A percentile compares a stretch with the other conserved stretches of the same genome.
Conservation (phyloP, 371 early-diverging fungal genomes). For the Choanephora cucurbitarum region DNA sequence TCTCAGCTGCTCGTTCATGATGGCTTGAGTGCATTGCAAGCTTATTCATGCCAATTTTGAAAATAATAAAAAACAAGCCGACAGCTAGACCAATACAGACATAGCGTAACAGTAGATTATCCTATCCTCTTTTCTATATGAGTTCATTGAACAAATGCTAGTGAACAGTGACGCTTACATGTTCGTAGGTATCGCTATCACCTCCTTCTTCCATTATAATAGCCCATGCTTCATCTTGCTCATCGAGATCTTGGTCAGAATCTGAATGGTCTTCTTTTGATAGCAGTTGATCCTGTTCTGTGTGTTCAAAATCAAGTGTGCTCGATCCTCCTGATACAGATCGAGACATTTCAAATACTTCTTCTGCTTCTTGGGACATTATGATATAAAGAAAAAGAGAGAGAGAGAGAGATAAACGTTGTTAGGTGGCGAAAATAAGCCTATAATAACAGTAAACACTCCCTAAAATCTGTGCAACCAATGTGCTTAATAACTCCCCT, state of each 20-base stretch:
- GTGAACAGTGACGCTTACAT: neutral
- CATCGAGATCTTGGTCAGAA: constrained; percentile 5
- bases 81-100: constrained; percentile 21
- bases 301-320: constrained; percentile 11
- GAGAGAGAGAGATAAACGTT: neutral
- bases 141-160: neutral
- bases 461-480: too few relatives aligned
- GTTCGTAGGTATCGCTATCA: constrained; percentile 6
- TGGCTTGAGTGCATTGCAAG: constrained; percentile 16
- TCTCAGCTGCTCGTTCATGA: constrained; percentile 21
- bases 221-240: constrained; percentile 23
- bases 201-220: constrained; percentile 18
- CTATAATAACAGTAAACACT: too few relatives aligned
- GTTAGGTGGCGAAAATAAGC: too few relatives aligned
- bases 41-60: constrained; percentile 23
- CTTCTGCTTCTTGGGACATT: constrained; percentile 18
- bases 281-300: constrained; percentile 22
- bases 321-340: constrained; percentile 15
- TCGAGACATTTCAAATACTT: constrained; percentile 21
- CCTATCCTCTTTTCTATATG: constrained; percentile 8
- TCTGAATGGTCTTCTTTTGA: constrained; percentile 22
- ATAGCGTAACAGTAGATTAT: constrained; percentile 18
- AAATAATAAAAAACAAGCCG: constrained; percentile 31
- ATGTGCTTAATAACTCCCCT: too few relatives aligned
- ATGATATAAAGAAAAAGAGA: neutral